Evolutionary conservation across 192 early-diverging fungal genomes (phyloP).

Genomic region (Cladochytrium replicatum): DNA sequence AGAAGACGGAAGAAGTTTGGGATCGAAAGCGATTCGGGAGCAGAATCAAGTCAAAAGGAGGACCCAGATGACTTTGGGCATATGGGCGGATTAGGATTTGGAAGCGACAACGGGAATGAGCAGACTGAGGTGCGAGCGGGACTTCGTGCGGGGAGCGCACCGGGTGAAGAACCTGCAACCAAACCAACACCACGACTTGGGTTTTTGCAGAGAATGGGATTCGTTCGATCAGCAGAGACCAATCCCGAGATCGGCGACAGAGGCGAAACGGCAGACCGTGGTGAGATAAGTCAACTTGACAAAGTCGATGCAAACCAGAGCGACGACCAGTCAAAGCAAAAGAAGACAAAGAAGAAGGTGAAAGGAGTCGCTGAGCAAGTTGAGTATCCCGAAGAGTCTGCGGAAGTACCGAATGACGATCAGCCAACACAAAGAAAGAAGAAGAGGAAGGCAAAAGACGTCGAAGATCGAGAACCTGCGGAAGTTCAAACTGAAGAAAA

Average conservation of each 20-base stretch:
- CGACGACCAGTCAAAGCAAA: constrained; percentile 1
- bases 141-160: neutral
- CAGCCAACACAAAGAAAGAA: neutral
- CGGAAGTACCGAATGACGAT: neutral
- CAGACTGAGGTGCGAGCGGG: neutral
- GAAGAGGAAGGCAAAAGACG: constrained; percentile 1
- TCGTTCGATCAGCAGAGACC: neutral
- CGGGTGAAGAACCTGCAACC: neutral
- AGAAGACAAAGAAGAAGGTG: constrained; percentile 5
- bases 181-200: neutral
- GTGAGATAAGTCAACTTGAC: neutral
- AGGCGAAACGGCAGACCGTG: neutral
- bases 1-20: constrained; percentile 17
- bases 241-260: neutral
- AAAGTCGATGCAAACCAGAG: constrained; percentile 1
- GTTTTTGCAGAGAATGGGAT: too few relatives aligned
- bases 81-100: constrained; percentile 16
- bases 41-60: constrained; percentile 14
- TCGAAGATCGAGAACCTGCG: constrained; percentile 2
- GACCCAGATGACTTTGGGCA: constrained; percentile 14
- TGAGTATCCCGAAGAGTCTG: too few relatives aligned
- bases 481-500: constrained; percentile 2
- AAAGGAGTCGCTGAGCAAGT: too few relatives aligned
- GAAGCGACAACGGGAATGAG: neutral
- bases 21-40: neutral